Evolutionary conservation across 164 flowering plant species (phyloP), one percentile per base, ranked within the genome.

Genomic region (Vitis labrusca): DNA sequence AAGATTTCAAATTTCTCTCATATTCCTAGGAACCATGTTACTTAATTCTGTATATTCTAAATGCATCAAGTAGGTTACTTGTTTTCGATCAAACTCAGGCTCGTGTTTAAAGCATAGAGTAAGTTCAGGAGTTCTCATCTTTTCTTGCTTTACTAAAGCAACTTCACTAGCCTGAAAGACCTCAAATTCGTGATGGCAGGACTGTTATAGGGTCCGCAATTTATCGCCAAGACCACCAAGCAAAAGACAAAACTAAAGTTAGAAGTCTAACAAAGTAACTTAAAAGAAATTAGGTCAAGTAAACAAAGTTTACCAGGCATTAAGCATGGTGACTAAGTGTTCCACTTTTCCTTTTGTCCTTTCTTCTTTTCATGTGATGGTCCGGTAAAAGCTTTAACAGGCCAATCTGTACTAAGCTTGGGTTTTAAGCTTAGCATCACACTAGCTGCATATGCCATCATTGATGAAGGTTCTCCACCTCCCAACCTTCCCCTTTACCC

Each of bases 401-500:
- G 70, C 66, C 71, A 76, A 74, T 60, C 59, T 69, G 63, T 73
- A 57, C 69, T 70, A 72, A 80, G 77, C 88, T 83, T 85, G 79
- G 37, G 47, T 76, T 69, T 66, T 67, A 82, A 82, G 85, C 74
- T 79, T 79, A 80, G 84, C 76, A 82, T 80, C 80, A 66, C 53
- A 62, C 30, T 37, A 63, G 67, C 65, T 72, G 65, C 17, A 9
- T 55, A 58, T 74, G 71, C 73, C 69, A 63, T 65, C 68, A 72
- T 67, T 77, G 63, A 37, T 59, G 58, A 82, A 69, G 73, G 77
- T 67, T 78, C 75, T 65, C 75, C 78, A 53, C 64, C 71, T 63
- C 62, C 76, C 68, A 72, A 37, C 73, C 70, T 70, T 66, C 73
- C 65, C 27, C 77, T 81, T 84, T 80, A 76, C 74, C 73, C 59